Conservation (phyloP, 176 grass and related monocot genomes). For the Pontederia paniculata region DNA sequence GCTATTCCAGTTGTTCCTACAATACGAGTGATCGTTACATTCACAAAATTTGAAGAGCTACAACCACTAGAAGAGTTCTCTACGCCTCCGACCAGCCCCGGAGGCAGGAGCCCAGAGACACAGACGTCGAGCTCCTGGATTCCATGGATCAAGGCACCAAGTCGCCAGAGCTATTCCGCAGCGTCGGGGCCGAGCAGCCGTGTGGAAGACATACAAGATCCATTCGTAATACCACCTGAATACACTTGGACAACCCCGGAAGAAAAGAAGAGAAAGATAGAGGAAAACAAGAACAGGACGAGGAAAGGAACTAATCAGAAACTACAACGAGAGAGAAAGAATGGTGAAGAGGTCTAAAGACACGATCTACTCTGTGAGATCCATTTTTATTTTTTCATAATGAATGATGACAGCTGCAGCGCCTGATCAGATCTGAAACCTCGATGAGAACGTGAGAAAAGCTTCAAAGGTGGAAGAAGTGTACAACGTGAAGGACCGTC, state of each 20-base stretch:
- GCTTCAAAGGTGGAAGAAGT: too few relatives aligned
- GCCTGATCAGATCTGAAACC: too few relatives aligned
- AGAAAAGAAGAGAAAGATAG: conserved; percentile 76
- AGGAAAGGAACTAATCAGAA: conserved; percentile 43
- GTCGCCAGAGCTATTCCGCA: conserved; percentile 4
- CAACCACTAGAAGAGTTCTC: conserved; percentile 10
- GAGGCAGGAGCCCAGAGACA: neutral
- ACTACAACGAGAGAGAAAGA: neutral
- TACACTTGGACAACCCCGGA: conserved; percentile 79
- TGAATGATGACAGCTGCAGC: too few relatives aligned
- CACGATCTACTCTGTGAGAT: too few relatives aligned
- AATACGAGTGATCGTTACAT: conserved; percentile 8
- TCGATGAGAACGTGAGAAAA: too few relatives aligned
- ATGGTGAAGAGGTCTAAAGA: neutral
- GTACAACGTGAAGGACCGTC: too few relatives aligned
- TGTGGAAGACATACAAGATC: conserved; percentile 82
- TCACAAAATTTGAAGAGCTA: conserved; percentile 9
- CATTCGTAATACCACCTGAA: conserved; percentile 61
- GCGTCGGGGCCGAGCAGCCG: conserved; percentile 44
- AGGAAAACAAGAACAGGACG: conserved; percentile 64
- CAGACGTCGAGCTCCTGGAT: conserved; percentile 13
- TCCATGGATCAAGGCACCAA: conserved; percentile 10
- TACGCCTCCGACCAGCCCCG: conserved; percentile 5
- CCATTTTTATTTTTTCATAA: too few relatives aligned
- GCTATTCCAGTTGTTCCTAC: conserved; percentile 17